Evolutionary conservation across 768 basidiomycete genomes (phyloP).

Genomic region (Zangia roseola): DNA sequence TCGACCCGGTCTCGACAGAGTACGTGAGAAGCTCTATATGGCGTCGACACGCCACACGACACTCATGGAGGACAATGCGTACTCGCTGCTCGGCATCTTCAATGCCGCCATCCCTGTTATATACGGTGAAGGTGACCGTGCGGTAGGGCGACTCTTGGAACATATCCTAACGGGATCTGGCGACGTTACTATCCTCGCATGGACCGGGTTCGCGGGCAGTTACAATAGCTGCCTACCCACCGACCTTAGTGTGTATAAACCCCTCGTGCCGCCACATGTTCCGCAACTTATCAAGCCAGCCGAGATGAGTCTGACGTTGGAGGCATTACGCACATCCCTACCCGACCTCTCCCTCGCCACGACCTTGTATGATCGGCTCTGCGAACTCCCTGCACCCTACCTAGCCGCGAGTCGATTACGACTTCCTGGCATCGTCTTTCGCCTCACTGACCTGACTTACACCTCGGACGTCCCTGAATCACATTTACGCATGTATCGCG

Average conservation of each 20-base stretch:
- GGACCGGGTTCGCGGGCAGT: background rate
- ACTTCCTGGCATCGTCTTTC: conserved; percentile 4
- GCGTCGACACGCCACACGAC: background rate
- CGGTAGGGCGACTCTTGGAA: background rate
- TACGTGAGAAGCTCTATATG: no score
- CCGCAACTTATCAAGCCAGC: background rate
- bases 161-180: conserved; percentile 2
- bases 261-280: background rate
- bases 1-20: no score
- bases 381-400: background rate
- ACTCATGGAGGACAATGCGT: background rate
- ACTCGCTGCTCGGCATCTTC: conserved; percentile 1
- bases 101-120: background rate
- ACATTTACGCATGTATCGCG: conserved; percentile 1
- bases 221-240: conserved; percentile 4
- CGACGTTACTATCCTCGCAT: background rate
- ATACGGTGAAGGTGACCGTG: background rate
- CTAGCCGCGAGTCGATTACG: background rate
- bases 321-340: background rate
- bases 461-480: background rate
- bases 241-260: conserved; percentile 3
- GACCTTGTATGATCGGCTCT: background rate
- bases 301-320: background rate
- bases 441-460: background rate
- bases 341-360: background rate